Evolutionary conservation across 768 basidiomycete genomes (phyloP).

Genomic region (Psilocybe subaeruginosa): DNA sequence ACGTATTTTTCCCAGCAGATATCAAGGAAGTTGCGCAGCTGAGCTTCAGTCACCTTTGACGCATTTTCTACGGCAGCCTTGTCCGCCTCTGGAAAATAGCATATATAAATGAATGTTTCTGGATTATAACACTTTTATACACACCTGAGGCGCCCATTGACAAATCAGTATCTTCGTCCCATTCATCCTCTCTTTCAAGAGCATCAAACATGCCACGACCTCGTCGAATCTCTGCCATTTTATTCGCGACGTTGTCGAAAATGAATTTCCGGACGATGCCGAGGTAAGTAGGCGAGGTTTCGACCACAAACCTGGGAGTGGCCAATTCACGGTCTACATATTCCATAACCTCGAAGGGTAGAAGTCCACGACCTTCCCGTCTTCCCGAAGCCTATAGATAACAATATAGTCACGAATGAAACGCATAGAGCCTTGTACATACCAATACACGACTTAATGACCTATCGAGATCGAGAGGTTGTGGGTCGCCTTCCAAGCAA

Average conservation of each 20-base stretch:
- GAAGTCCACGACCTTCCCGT: constrained; percentile 61
- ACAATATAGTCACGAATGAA: not conserved
- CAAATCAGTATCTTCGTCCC: constrained; percentile 78
- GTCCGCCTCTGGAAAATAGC: constrained; percentile 51
- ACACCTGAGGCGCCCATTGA: constrained; percentile 75
- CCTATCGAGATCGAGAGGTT: constrained; percentile 88
- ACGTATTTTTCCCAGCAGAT: constrained; percentile 91
- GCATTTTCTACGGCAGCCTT: constrained; percentile 85
- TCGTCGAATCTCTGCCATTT: constrained; percentile 68
- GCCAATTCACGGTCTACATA: constrained; percentile 67
- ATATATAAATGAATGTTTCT: not conserved
- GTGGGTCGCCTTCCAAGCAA: constrained; percentile 93
- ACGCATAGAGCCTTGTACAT: constrained; percentile 19
- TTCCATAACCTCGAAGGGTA: constrained; percentile 87
- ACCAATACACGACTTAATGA: constrained; percentile 88
- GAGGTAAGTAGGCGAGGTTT: constrained; percentile 75
- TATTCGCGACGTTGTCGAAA: constrained; percentile 61
- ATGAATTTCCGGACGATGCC: constrained; percentile 74
- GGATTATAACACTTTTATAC: constrained; percentile 20
- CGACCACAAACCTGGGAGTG: constrained; percentile 59
- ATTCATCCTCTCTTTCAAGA: constrained; percentile 69
- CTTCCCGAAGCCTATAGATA: constrained; percentile 61
- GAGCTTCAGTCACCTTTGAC: constrained; percentile 83
- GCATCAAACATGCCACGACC: constrained; percentile 86
- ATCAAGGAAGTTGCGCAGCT: constrained; percentile 80